Conservation (phyloP, 1,284 basidiomycete species). For the Marasmius fiardii region DNA sequence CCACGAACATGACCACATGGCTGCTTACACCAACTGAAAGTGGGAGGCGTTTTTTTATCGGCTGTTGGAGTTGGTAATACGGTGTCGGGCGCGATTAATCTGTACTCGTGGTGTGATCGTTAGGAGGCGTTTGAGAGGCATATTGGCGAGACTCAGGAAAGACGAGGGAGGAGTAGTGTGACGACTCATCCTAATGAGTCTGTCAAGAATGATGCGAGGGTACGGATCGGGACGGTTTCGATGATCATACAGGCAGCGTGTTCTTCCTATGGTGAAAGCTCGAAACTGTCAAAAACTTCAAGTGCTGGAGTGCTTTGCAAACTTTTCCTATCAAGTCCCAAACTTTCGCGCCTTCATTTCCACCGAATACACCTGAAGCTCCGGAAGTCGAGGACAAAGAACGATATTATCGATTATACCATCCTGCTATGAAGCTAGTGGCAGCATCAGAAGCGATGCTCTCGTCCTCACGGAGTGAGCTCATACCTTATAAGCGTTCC, state of each 20-base stretch:
- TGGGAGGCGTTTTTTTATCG: slow-evolving; percentile 30
- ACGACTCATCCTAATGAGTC: slow-evolving; percentile 37
- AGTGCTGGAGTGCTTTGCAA: slow-evolving; percentile 34
- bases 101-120: slow-evolving; percentile 19
- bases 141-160: slow-evolving; percentile 31
- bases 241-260: slow-evolving; percentile 26
- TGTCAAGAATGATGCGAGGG: slow-evolving; percentile 40
- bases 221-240: slow-evolving; percentile 32
- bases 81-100: slow-evolving; percentile 25
- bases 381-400: slow-evolving; percentile 20
- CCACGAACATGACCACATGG: slow-evolving; percentile 34
- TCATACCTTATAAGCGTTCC: slow-evolving; percentile 27
- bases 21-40: slow-evolving; percentile 33
- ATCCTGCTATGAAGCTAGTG: slow-evolving; percentile 33
- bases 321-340: slow-evolving; percentile 26
- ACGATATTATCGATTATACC: slow-evolving; percentile 27
- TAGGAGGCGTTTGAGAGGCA: slow-evolving; percentile 23
- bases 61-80: slow-evolving; percentile 35
- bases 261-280: neutral
- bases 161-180: slow-evolving; percentile 31
- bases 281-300: slow-evolving; percentile 23
- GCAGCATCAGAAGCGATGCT: slow-evolving; percentile 2
- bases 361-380: slow-evolving; percentile 15
- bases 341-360: slow-evolving; percentile 21
- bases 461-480: slow-evolving; percentile 14